Conservation (phyloP, 257 asterid species). For the Coffea canephora region DNA sequence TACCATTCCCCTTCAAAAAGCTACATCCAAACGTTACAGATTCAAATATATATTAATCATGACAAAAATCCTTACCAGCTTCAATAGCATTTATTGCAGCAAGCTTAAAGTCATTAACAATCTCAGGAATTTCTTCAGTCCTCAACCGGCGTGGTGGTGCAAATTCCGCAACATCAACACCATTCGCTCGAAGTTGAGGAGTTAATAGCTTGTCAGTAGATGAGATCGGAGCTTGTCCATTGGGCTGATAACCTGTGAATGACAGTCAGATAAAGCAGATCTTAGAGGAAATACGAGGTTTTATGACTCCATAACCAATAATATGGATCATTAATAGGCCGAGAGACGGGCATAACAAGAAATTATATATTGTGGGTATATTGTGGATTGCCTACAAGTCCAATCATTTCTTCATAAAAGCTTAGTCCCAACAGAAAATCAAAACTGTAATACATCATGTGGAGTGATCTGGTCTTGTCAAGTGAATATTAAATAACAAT, state of each 20-base stretch:
- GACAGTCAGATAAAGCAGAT: not conserved
- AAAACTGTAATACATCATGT: not conserved
- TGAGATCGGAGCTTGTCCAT: slow-evolving; percentile 69
- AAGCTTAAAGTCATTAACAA: slow-evolving; percentile 59
- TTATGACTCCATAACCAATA: not conserved
- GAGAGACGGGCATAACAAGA: not conserved
- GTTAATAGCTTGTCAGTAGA: slow-evolving; percentile 46
- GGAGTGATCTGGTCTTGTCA: not conserved
- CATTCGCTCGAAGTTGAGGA: slow-evolving; percentile 43
- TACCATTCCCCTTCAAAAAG: not conserved
- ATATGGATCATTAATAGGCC: not conserved
- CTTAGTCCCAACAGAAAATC: not conserved
- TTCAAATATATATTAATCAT: not conserved
- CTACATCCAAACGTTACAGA: not conserved
- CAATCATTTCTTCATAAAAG: not conserved
- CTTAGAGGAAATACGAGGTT: not conserved
- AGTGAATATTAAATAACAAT: not conserved
- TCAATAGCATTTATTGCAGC: slow-evolving; percentile 80
- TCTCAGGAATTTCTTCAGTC: slow-evolving; percentile 57
- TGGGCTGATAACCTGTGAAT: slow-evolving; percentile 57
- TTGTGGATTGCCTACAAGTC: not conserved
- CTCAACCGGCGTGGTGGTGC: slow-evolving; percentile 60
- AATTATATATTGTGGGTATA: not conserved
- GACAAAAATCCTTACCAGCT: slow-evolving; percentile 46
- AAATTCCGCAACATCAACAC: slow-evolving; percentile 34